Percentiles rank a stretch among this genome's conserved stretches.
Evolutionary conservation across 2,329 filamentous ascomycete genomes (phyloP).

Genomic region (Aspergillus spinulosporus): DNA sequence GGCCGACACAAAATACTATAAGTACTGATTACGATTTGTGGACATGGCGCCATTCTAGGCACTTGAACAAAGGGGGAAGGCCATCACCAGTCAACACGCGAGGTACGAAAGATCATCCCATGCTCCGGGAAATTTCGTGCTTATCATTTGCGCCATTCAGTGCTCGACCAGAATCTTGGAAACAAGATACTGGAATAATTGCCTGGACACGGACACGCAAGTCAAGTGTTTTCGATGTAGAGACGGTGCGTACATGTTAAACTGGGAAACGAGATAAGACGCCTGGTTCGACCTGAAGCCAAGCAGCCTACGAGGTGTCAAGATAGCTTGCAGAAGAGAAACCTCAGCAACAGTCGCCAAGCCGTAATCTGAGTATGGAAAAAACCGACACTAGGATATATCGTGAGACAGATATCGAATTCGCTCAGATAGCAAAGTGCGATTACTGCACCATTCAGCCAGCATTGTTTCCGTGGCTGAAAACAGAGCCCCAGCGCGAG

Average conservation of each 20-base stretch:
- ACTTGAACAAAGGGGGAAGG: slow-evolving; percentile 38
- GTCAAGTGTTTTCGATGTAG: background rate
- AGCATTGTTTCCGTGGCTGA: background rate
- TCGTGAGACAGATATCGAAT: background rate
- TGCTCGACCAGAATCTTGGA: slow-evolving; percentile 28
- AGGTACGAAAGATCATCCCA: slow-evolving; percentile 2
- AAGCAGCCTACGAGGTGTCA: background rate
- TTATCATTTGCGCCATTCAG: slow-evolving; percentile 8
- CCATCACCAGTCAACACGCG: slow-evolving; percentile 32
- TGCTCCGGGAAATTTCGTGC: background rate
- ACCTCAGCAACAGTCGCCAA: background rate
- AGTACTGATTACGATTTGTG: too few species aligned
- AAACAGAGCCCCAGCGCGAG: background rate
- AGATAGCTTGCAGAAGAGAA: background rate
- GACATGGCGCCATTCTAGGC: slow-evolving; percentile 25
- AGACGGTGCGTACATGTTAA: background rate
- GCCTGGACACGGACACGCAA: background rate
- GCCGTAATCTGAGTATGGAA: background rate
- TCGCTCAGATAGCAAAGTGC: background rate
- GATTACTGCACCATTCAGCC: slow-evolving; percentile 15
- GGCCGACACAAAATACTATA: background rate
- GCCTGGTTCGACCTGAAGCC: background rate
- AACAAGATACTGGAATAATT: slow-evolving; percentile 22
- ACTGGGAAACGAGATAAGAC: background rate
- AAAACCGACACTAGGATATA: background rate